Evolutionary conservation across 2,329 filamentous ascomycete genomes (phyloP), one percentile per base, ranked within the genome.

Genomic region (Cordyceps javanica): DNA sequence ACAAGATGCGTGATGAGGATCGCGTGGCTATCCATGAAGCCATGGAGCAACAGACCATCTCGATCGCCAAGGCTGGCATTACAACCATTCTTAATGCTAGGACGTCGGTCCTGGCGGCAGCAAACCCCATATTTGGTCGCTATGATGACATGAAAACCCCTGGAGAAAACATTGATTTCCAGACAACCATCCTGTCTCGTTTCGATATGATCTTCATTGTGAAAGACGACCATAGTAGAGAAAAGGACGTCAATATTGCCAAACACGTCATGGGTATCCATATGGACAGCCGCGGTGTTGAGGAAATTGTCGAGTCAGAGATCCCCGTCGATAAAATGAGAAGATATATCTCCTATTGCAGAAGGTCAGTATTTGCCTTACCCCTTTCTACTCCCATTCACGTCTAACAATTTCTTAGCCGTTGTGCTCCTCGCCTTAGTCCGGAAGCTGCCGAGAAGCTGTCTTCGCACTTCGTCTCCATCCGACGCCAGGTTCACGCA

Each of bases 201-300:
- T 99, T 99, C 71, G 94, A 99, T 73, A 97, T 99, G 90, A 97
- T 99, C 63, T 99, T 97, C 77, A 97, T 99, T 64, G 93, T 99
- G 61, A 90, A 90, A 65, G 94, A 99, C 71, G 91, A 96, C 61
- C 94, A 99, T 71, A 90, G 93, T 61, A 83, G 90, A 45, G 87
- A 84, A 58, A 90, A 93, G 67, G 94, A 99, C 69, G 91, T 97
- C 76, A 87, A 82, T 4, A 97, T 99, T 67, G 94, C 94, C 13
- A 93, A 88, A 69, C 94, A 99, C 82, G 93, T 99, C 68, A 96
- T 99, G 86, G 86, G 88, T 46, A 92, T 99, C 62, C 93, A 97
- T 67, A 97, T 97, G 90, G 91, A 91, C 59, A 89, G 90, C 14
- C 85, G 88, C 55, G 89, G 90, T 41, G 76, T 88, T 0, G 91